Evolutionary conservation across 345 rosid species (phyloP).

Genomic region (Eucalyptus grandis): DNA sequence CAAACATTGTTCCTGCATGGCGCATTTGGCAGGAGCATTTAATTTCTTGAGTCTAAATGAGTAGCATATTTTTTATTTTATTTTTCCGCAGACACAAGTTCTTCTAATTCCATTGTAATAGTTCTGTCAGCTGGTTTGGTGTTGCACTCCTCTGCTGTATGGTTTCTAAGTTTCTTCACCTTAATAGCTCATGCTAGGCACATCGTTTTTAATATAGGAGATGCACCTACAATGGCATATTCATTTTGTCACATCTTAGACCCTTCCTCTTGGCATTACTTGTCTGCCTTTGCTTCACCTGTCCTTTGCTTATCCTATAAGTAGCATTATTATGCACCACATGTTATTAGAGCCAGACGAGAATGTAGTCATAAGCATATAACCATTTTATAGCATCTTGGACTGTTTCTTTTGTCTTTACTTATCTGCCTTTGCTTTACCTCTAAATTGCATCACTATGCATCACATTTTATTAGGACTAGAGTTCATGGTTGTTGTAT

Average conservation of each 20-base stretch:
- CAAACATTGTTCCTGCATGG: not conserved
- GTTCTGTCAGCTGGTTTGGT: not conserved
- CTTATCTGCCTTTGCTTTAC: not conserved
- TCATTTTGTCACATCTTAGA: not conserved
- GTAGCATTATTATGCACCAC: not conserved
- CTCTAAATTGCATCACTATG: not conserved
- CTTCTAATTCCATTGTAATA: not conserved
- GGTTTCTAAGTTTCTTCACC: not conserved
- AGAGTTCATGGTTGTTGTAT: not conserved
- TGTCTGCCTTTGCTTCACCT: not conserved
- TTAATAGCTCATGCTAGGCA: not conserved
- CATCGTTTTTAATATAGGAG: not conserved
- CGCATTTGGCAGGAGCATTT: not conserved
- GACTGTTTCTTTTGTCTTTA: not conserved
- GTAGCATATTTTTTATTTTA: not conserved
- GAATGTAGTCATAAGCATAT: not conserved
- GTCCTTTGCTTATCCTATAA: not conserved
- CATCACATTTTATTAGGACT: not conserved
- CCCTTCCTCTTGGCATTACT: not conserved
- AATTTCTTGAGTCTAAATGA: not conserved
- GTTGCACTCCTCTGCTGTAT: not conserved
- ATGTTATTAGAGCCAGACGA: not conserved
- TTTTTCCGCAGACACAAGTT: not conserved
- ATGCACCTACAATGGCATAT: not conserved
- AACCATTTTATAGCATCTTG: not conserved